Conservation (phyloP, 306 rosid species). For the Quillaja saponaria region DNA sequence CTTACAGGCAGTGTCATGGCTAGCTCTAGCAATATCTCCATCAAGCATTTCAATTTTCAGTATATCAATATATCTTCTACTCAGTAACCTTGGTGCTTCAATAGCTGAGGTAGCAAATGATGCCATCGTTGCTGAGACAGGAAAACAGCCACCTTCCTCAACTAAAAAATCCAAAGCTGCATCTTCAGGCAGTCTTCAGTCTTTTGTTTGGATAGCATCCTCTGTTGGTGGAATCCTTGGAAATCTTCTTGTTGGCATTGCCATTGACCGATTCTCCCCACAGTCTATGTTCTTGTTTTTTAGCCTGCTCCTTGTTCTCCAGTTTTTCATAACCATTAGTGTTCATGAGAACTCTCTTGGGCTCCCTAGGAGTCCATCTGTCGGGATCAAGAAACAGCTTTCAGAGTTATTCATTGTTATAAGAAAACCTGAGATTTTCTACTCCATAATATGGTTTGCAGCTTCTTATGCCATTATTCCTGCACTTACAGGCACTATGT, state of each 20-base stretch:
- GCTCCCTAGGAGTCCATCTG: constrained; percentile 53
- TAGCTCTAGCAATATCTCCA: constrained; percentile 66
- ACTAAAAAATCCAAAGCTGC: constrained; percentile 43
- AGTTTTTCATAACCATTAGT: constrained; percentile 57
- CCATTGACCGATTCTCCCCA: constrained; percentile 52
- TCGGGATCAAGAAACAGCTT: constrained; percentile 66
- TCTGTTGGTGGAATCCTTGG: constrained; percentile 88
- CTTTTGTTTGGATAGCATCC: constrained; percentile 89
- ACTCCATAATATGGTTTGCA: constrained; percentile 78
- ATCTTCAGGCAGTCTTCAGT: constrained; percentile 75
- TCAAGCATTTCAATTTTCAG: constrained; percentile 59
- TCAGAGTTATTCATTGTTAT: constrained; percentile 57
- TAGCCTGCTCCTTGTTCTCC: constrained; percentile 64
- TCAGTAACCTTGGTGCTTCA: constrained; percentile 88
- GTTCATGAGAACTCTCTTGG: constrained; percentile 64
- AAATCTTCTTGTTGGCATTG: constrained; percentile 71
- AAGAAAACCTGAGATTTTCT: constrained; percentile 62
- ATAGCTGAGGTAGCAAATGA: constrained; percentile 94
- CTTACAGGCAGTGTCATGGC: constrained; percentile 89
- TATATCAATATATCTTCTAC: constrained; percentile 67
- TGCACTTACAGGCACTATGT: constrained; percentile 84
- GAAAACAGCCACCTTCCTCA: constrained; percentile 54
- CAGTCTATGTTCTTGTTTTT: constrained; percentile 62
- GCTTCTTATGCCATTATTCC: constrained; percentile 84
- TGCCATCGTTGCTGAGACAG: constrained; percentile 87